Evolutionary conservation across 2,329 filamentous ascomycete species (phyloP), one percentile per base, ranked within the genome.

Genomic region (Cladosporium sp.): DNA sequence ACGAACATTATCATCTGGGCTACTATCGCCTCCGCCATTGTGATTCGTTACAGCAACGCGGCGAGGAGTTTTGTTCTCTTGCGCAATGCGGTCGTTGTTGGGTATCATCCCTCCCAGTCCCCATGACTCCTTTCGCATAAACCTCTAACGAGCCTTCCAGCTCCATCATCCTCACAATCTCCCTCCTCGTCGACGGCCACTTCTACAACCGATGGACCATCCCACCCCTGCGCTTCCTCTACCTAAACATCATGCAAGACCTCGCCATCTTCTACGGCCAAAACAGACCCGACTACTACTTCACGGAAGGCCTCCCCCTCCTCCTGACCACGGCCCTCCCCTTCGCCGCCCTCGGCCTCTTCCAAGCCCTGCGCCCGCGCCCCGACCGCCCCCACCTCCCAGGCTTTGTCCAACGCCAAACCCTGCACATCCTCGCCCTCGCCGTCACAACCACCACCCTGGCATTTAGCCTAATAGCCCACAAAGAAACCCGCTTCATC

Each of bases 401-500:
- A n/a, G 49, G 45, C 13, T 55, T 48, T 47, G 41, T 47, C 13
- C 47, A 57, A 29, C 50, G 50, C 2, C 51, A 58, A 24, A 60
- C 50, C 7, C 43, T 53, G 45, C 76, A 75, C 49, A 76, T 78
- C 30, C 71, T 91, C 7, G 75, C 82, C 8, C 74, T 76, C 6
- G 53, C 63, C 24, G 74, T 81, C 7, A 76, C 85, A 37, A 56
- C 84, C 49, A 86, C 85, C 51, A 71, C 87, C 8, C 65, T 72
- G 1, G 68, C 75, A 2, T 78, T 97, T 29, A 95, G 89, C 1
- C 64, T 88, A 41, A 88, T 97, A 58, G 84, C 89, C 1, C 93
- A 99, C 73, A 99, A 99, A 68, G 93, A 99, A 76, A 88, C 96
- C 60, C 89, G 93, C 62, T 99, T 99, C 73, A 88, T 97, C 58